phyloP scores from a whole-genome alignment of 495 filamentous ascomycete genomes.

The Hyaloscypha variabilis region DNA sequence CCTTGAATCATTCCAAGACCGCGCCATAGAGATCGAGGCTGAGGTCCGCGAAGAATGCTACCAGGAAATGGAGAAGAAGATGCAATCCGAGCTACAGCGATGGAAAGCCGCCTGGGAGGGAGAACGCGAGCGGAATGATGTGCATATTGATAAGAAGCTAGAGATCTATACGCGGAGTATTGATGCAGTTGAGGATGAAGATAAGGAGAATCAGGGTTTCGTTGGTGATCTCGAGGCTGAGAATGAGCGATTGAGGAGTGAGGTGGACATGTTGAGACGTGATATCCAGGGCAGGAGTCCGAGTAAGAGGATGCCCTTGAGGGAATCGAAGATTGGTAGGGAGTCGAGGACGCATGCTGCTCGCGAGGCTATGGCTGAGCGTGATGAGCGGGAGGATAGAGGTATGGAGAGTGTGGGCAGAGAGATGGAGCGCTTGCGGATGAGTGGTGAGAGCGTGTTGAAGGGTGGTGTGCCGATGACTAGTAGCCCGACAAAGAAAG shows the following conservation, averaged over 20 bases:
- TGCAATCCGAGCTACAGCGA: conserved; percentile 71
- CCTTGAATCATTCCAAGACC: conserved; percentile 62
- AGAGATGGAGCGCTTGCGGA: conserved; percentile 19
- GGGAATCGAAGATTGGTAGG: conserved; percentile 18
- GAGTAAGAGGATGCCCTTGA: conserved; percentile 21
- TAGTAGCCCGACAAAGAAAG: conserved; percentile 41
- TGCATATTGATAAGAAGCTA: conserved; percentile 87
- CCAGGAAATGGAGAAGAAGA: conserved; percentile 77
- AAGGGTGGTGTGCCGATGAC: background rate
- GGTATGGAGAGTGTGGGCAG: conserved; percentile 3
- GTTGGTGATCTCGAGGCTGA: conserved; percentile 60
- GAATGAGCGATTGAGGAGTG: conserved; percentile 59
- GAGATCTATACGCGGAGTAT: conserved; percentile 80
- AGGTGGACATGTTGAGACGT: conserved; percentile 50
- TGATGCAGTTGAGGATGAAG: conserved; percentile 39
- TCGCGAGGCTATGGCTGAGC: background rate
- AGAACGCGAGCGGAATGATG: conserved; percentile 74
- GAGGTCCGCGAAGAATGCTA: conserved; percentile 90
- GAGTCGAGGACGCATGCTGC: conserved; percentile 7
- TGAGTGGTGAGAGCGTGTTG: conserved; percentile 2
- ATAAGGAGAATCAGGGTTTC: conserved; percentile 50
- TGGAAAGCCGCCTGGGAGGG: conserved; percentile 76
- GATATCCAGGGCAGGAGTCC: conserved; percentile 40
- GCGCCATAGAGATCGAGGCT: conserved; percentile 72
- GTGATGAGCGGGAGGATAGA: background rate